Evolutionary conservation across 345 rosid species (phyloP), one percentile per base, ranked within the genome.

Genomic region (Hibiscus tridactylites): DNA sequence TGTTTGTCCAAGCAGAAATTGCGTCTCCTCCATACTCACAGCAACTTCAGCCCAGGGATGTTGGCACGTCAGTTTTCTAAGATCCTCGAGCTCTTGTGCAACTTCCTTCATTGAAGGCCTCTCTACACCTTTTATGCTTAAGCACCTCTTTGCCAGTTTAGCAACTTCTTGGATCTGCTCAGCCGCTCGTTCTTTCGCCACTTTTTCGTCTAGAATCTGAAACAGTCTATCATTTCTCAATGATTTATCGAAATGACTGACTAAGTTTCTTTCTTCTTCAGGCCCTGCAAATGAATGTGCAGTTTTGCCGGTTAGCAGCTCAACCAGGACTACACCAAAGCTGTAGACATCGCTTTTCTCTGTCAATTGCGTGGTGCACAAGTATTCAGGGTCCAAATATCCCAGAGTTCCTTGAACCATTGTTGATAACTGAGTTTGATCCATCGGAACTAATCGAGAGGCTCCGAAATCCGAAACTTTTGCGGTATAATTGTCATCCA

Each of bases 401-500:
- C 74, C 74, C 11, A 72, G 28, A 26, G 59, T 72, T 1, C 67
- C 67, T 26, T 72, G 68, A 10, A 72, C 74, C 56, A 82, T 47
- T 7, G 85, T 85, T 12, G 84, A 75, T 71, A 86, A 61, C 68
- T 81, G 83, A 35, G 80, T 75, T 16, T 84, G 82, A 33, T 84
- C 88, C 17, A 81, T 6, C 0, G 70, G 84, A 59, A 86, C 78
- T 3, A 82, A 61, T 44, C 83, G 78, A 1, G 85, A 86, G 3
- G 83, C 80, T 12, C 90, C 90, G 57, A 86, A 86, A 74, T 86
- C 90, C 0, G 88, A 75, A 6, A 82, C 83, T 59, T 84, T 86
- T 0, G 83, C 86, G 3, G 75, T 44, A 28, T 72, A 78, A n/a
- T 71, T 73, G 1, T 78, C 78, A 19, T 60, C 64, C 19, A 60